Evolutionary conservation across 441 rosid species (phyloP).

Genomic region (Populus hybrid): DNA sequence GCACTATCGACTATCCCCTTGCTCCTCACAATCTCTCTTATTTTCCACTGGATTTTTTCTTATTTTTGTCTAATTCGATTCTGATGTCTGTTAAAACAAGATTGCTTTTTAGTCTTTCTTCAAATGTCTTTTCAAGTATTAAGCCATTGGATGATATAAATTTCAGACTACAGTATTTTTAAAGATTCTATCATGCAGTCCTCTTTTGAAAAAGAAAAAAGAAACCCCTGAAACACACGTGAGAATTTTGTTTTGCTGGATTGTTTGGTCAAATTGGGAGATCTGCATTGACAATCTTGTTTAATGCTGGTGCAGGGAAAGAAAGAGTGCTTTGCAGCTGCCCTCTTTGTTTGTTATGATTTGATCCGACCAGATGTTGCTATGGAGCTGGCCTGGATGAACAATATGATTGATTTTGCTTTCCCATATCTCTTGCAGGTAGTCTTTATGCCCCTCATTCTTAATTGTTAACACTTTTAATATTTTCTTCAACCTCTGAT

Average conservation of each 20-base stretch:
- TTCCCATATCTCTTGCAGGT: slow-evolving; percentile 91
- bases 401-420: slow-evolving; percentile 82
- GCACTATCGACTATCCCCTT: too few relatives aligned
- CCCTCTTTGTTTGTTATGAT: slow-evolving; percentile 89
- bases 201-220: neutral
- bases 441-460: neutral
- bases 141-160: neutral
- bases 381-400: slow-evolving; percentile 83
- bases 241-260: neutral
- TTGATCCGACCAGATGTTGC: slow-evolving; percentile 72
- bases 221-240: neutral
- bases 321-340: slow-evolving; percentile 84
- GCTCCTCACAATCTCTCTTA: neutral
- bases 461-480: neutral
- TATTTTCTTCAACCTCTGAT: neutral
- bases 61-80: neutral
- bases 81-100: neutral
- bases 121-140: neutral
- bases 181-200: neutral
- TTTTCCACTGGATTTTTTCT: neutral
- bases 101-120: neutral
- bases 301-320: slow-evolving; percentile 51
- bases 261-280: neutral
- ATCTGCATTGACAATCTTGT: neutral
- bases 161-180: neutral